Conservation (phyloP, 2,329 filamentous ascomycete species). For the Hypoxylon sp. region DNA sequence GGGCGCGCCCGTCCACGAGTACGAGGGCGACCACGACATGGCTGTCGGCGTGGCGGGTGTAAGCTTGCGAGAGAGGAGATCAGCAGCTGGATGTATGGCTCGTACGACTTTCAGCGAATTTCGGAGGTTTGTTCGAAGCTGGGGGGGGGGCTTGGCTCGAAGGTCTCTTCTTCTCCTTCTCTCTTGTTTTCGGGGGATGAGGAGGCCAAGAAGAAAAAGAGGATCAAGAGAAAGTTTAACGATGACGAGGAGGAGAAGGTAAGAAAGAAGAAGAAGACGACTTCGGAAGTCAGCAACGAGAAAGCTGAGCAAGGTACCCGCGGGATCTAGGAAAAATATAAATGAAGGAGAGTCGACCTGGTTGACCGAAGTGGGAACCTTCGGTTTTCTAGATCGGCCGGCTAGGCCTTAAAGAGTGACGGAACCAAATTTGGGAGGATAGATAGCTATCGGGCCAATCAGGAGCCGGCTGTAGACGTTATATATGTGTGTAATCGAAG, state of each 20-base stretch:
- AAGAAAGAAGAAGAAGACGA: slow-evolving; percentile 7
- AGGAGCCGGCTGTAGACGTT: slow-evolving; percentile 26
- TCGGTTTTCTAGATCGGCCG: slow-evolving; percentile 21
- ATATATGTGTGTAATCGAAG: slow-evolving; percentile 22
- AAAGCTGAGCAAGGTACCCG: slow-evolving; percentile 8
- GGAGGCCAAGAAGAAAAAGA: background rate
- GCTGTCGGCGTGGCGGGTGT: slow-evolving; percentile 26
- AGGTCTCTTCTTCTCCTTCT: no score
- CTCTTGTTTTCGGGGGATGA: no score
- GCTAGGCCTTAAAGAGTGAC: slow-evolving; percentile 31
- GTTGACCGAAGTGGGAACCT: slow-evolving; percentile 14
- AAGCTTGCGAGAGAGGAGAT: background rate
- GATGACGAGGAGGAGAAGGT: background rate
- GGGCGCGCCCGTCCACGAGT: slow-evolving; percentile 66
- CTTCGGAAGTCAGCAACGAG: slow-evolving; percentile 5
- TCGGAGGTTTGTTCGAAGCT: background rate
- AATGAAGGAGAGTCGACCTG: slow-evolving; percentile 21
- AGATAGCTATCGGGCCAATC: slow-evolving; percentile 37
- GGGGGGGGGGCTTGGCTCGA: background rate
- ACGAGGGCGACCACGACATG: slow-evolving; percentile 60
- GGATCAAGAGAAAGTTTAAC: background rate
- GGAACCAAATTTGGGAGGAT: slow-evolving; percentile 35
- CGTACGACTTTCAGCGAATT: background rate
- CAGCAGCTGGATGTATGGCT: background rate
- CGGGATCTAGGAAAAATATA: slow-evolving; percentile 35